A percentile compares a stretch with the other conserved stretches of the same genome.
Evolutionary conservation across 345 rosid species (phyloP).

Genomic region (Dimocarpus longan): DNA sequence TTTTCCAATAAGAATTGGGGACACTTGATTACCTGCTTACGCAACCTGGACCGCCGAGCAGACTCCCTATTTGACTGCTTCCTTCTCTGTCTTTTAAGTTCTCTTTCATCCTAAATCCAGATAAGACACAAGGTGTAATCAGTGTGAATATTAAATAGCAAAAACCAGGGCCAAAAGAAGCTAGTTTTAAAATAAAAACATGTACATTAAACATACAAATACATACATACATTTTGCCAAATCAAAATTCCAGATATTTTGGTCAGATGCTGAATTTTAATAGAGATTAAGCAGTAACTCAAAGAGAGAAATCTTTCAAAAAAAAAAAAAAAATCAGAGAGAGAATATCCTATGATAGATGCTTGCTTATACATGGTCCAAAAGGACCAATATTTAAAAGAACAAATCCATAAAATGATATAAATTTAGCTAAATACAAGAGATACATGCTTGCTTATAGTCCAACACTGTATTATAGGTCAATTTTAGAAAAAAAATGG

Average conservation of each 20-base stretch:
- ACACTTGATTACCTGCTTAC: conserved; percentile 80
- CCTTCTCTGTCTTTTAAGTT: conserved; percentile 88
- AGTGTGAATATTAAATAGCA: neutral
- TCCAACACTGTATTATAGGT: neutral
- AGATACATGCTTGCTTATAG: neutral
- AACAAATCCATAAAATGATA: neutral
- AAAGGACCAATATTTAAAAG: neutral
- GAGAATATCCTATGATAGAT: neutral
- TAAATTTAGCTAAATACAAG: neutral
- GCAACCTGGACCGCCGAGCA: conserved; percentile 93
- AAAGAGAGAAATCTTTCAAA: neutral
- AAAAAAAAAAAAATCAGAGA: no score
- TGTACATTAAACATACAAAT: neutral
- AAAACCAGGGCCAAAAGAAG: neutral
- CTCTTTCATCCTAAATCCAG: conserved; percentile 80
- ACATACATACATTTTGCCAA: neutral
- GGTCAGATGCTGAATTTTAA: neutral
- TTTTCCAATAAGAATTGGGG: neutral
- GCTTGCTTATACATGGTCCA: neutral
- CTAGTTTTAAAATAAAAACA: neutral
- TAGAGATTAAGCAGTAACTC: neutral
- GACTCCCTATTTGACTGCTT: conserved; percentile 99
- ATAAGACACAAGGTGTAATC: neutral
- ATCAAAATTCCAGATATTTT: neutral
- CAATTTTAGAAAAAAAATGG: neutral